These are phyloP conservation scores for Kwoniella europaea DNA, from an alignment of 768 basidiomycete species.

Conservation along the genomic window DNA sequence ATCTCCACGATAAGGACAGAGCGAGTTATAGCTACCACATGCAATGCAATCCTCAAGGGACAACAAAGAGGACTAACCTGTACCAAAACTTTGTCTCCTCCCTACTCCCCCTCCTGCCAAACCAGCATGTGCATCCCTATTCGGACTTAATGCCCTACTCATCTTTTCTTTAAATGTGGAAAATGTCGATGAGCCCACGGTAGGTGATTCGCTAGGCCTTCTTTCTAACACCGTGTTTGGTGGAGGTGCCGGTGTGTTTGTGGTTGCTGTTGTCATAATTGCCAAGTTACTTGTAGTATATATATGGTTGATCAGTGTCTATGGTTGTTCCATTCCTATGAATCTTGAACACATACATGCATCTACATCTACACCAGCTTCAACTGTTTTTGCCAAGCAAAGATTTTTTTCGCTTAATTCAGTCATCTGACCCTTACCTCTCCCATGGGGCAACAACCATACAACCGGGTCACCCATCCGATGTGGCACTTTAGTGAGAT, in stretches of 20 bases:
- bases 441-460: conserved; percentile 1
- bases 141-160: conserved; percentile 27
- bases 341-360: not conserved
- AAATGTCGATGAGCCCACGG: conserved; percentile 14
- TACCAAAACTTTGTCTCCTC: conserved; percentile 18
- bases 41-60: not conserved
- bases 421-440: not conserved
- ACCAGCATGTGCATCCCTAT: conserved; percentile 20
- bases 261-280: conserved; percentile 7
- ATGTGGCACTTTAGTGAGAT: not conserved
- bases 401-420: not conserved
- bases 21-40: no score
- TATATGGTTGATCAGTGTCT: not conserved
- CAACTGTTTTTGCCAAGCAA: not conserved
- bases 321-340: not conserved
- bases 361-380: not conserved
- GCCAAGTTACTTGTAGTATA: not conserved
- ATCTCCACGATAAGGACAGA: conserved; percentile 3
- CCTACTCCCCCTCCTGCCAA: not conserved
- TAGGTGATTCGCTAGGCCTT: conserved; percentile 2
- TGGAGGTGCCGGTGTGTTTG: not conserved
- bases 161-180: conserved; percentile 27
- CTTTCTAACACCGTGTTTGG: conserved; percentile 2
- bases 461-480: conserved; percentile 3
- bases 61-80: not conserved